Conservation (phyloP, 164 flowering plant species). For the Kingdonia uniflora region DNA sequence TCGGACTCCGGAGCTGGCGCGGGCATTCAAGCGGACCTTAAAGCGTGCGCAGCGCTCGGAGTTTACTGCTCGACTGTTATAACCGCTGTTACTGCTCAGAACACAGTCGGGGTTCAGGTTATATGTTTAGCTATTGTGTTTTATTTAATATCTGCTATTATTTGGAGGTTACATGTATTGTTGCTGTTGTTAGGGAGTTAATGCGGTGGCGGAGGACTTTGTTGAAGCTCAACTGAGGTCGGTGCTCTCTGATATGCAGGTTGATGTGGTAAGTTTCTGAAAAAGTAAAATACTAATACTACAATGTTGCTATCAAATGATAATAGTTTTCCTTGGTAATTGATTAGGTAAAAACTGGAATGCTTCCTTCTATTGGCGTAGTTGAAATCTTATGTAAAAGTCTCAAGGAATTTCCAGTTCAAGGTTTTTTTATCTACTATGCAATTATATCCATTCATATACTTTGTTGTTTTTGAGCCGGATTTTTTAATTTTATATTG, state of each 20-base stretch:
- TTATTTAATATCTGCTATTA: neutral
- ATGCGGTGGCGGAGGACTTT: slow-evolving; percentile 53
- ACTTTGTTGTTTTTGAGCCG: neutral
- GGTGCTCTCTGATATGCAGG: slow-evolving; percentile 86
- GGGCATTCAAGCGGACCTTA: slow-evolving; percentile 95
- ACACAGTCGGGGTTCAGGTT: slow-evolving; percentile 96
- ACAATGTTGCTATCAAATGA: slow-evolving; percentile 4
- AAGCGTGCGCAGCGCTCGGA: slow-evolving; percentile 80
- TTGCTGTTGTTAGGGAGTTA: slow-evolving; percentile 41
- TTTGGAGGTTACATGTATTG: too few species aligned
- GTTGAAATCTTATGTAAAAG: slow-evolving; percentile 44
- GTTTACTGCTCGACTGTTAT: slow-evolving; percentile 92
- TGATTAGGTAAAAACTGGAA: slow-evolving; percentile 89
- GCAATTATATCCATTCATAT: neutral
- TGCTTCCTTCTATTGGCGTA: slow-evolving; percentile 78
- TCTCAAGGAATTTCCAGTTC: slow-evolving; percentile 54
- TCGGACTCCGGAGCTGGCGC: slow-evolving; percentile 99
- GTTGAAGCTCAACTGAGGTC: slow-evolving; percentile 73
- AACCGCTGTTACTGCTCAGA: slow-evolving; percentile 92
- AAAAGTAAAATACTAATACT: neutral
- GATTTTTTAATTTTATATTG: slow-evolving; percentile 14
- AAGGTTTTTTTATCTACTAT: slow-evolving; percentile 38
- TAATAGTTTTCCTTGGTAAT: slow-evolving; percentile 6
- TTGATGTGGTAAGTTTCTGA: slow-evolving; percentile 68
- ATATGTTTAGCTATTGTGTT: neutral